Evolutionary conservation across 495 filamentous ascomycete genomes (phyloP), one percentile per base, ranked within the genome.

Genomic region (Neurospora sp.): DNA sequence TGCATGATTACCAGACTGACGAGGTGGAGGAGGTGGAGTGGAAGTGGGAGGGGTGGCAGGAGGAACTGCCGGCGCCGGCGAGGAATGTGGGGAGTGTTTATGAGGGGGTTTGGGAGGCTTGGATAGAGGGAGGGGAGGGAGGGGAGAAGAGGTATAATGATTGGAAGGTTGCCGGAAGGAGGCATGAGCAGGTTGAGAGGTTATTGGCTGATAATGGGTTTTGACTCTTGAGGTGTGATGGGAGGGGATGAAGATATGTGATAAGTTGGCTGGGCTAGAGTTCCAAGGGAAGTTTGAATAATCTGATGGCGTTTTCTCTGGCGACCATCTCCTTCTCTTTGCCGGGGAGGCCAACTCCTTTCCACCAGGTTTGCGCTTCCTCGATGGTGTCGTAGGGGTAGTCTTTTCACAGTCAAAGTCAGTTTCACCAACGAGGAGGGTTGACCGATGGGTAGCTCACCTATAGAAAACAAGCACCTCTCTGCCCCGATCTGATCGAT

Each of bases 301-400:
- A 71, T 76, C 74, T 81, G 73, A 88, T 88, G 4, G 87, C 87
- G 74, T 89, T 89, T 68, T 82, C 82, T 72, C 86, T 78, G 10
- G 81, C 87, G 70, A 89, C 84, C 75, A 86, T 82, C 75, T 82
- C 75, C 74, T 84, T 83, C 72, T 87, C 80, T 0, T 78, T 75
- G 3, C 78, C 75, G 7, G 83, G 81, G 72, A 87, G 73, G 71
- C 86, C 83, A 7, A 84, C 82, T 8, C 48, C 73, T 39, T 76
- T 74, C 84, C 87, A 89, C 86, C 87, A 89, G 1, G 78, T 80
- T 75, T 86, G 87, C 0, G 81, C 87, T 79, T 88, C 85, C 73
- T 76, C 78, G 69, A 88, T 86, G 8, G 80, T 86, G 31, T 83
- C 82, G 40, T 81, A 82, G 1, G 82, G 80, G 27, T 80, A 81